Evolutionary conservation across 2,329 filamentous ascomycete species (phyloP), one percentile per base, ranked within the genome.

Genomic region (Fusarium kyushuense): DNA sequence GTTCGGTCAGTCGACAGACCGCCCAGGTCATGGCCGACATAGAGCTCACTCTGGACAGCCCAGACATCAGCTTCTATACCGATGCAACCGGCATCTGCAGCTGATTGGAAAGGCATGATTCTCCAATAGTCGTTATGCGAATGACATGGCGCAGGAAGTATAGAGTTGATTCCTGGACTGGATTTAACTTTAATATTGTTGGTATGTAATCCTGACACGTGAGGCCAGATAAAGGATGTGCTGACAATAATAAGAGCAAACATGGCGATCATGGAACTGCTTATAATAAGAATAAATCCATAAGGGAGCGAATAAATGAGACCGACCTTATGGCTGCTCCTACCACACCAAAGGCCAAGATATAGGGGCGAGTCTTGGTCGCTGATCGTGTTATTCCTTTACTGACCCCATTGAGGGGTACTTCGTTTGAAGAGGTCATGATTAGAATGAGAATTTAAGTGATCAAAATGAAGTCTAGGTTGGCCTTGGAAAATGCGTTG

Each of bases 41-140:
- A 86, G 8, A 93, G 81, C 13, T 80, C 78, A 29, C 74, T 75
- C 55, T 84, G 81, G 47, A 84, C 84, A 2, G 87, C 80, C 88
- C 89, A 93, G 23, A 93, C 85, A 72, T 93, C 91, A 4, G 89
- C 89, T 77, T 93, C 90, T 5, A 91, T 82, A 12, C 88, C 85
- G 8, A 86, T 85, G 69, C 87, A 90, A 9, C 88, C 87, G 7
- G 84, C 83, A 10, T 80, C 76, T 2, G 90, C 76, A 23, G 90
- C 90, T 13, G 87, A 87, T 70, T 86, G 89, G 5, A 93, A 80
- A 0, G 90, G 89, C 0, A 86, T 80, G 19, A 81, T 80, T 48
- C 88, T 85, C 87, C 87, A 90, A 76, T 92, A 92, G 75, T 92
- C 90, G 70, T 92, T 92, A 74, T 92, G 89, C 2, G 87, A 90